A percentile compares a stretch with the other conserved stretches of the same genome.
These are phyloP conservation scores for Microdochium trichocladiopsis DNA, from an alignment of 2,329 filamentous ascomycete species.

Conservation along the genomic window DNA sequence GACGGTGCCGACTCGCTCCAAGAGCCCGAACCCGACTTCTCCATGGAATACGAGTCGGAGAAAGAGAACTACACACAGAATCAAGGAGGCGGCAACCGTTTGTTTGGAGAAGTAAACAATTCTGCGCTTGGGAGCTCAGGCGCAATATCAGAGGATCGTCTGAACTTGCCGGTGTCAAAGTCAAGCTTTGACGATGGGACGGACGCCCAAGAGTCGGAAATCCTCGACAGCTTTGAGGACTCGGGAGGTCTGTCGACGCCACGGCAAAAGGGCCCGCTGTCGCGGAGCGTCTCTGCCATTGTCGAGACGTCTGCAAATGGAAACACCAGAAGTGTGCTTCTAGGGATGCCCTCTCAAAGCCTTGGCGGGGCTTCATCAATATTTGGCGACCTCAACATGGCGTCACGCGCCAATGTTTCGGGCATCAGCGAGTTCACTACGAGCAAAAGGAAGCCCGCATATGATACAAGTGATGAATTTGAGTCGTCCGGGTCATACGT, in stretches of 20 bases:
- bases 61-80: constrained; percentile 66
- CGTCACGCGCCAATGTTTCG: constrained; percentile 20
- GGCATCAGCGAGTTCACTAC: constrained; percentile 29
- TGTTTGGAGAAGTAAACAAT: constrained; percentile 49
- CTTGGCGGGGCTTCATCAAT: constrained; percentile 42
- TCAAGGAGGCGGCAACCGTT: constrained; percentile 23
- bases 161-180: constrained; percentile 37
- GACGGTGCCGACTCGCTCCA: constrained; percentile 15
- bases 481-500: constrained; percentile 22
- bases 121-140: constrained; percentile 49
- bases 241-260: constrained; percentile 33
- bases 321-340: constrained; percentile 17
- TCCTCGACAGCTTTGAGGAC: constrained; percentile 36
- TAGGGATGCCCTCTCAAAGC: constrained; percentile 39
- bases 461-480: constrained; percentile 45
- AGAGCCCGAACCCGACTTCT: constrained; percentile 30
- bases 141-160: constrained; percentile 36
- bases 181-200: constrained; percentile 19
- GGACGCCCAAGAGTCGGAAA: constrained; percentile 31
- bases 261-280: constrained; percentile 16
- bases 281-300: constrained; percentile 4
- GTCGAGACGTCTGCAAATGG: constrained; percentile 7
- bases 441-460: constrained; percentile 49
- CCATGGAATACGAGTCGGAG: constrained; percentile 61
- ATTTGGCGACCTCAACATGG: constrained; percentile 34